These are phyloP conservation scores for Tremella yokohamensis DNA, from an alignment of 768 basidiomycete species.

Conservation along the genomic window DNA sequence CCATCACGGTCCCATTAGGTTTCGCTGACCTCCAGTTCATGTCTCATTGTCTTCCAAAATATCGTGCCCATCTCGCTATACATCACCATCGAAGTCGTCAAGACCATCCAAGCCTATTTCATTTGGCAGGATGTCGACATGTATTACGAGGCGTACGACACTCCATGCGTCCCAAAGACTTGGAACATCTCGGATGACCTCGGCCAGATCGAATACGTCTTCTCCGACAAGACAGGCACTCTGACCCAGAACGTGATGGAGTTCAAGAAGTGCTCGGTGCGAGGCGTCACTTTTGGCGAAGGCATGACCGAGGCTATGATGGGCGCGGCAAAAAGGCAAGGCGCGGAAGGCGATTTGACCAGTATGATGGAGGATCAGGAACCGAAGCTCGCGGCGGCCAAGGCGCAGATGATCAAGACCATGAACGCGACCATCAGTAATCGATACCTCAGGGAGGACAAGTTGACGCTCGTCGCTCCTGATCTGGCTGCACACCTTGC, in stretches of 20 bases:
- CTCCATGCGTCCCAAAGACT: constrained; percentile 87
- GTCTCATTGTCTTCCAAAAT: constrained; percentile 94
- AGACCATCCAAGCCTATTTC: constrained; percentile 95
- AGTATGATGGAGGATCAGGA: constrained; percentile 70
- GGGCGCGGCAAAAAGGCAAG: constrained; percentile 81
- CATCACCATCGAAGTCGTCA: constrained; percentile 97
- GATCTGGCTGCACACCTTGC: constrained; percentile 74
- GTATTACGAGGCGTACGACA: constrained; percentile 81
- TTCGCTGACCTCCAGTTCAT: constrained; percentile 59
- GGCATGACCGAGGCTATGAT: constrained; percentile 93
- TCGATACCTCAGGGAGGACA: constrained; percentile 72
- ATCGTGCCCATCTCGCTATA: constrained; percentile 93
- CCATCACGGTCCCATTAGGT: constrained; percentile 23
- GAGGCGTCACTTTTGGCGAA: constrained; percentile 82
- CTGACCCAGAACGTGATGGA: constrained; percentile 99
- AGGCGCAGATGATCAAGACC: constrained; percentile 68
- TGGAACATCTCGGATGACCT: constrained; percentile 99
- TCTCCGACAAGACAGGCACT: constrained; percentile 93
- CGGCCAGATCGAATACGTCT: constrained; percentile 94
- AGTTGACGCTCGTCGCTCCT: constrained; percentile 82
- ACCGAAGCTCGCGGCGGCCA: constrained; percentile 62
- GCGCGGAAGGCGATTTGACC: constrained; percentile 54
- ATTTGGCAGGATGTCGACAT: constrained; percentile 94
- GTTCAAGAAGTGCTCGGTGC: constrained; percentile 89
- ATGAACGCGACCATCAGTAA: constrained; percentile 84